Evolutionary conservation across 2,329 filamentous ascomycete species (phyloP), one percentile per base, ranked within the genome.

Genomic region (Fusarium nodosum): DNA sequence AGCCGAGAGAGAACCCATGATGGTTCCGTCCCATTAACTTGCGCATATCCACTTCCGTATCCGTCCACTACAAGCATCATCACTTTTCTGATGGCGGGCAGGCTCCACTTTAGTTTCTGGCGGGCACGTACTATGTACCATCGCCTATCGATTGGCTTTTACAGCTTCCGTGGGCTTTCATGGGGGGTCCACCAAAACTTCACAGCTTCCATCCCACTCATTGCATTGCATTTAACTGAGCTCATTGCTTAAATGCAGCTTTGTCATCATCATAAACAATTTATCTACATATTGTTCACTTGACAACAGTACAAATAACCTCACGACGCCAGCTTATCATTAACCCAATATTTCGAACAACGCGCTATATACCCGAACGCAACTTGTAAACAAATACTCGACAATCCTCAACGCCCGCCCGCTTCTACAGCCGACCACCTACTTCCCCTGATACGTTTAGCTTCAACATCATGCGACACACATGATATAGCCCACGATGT

Each of bases 401-500:
- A 51, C 18, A 34, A 18, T 20, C 11, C 48, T 46, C 46, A 50
- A 53, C 50, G 22, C 46, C 42, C 50, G 22, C 46, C 42, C 53
- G 36, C 56, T 42, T 48, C 38, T 18, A 28, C 44, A 16, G 53
- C 54, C 42, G 18, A 20, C 26, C 47, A 45, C 38, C 42, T 28
- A 39, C 47, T 56, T 41, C 56, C 46, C 56, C 51, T 60, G 56
- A 68, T 54, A 52, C 62, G 28, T 42, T 30, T 46, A 59, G 39
- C 56, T 65, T 63, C 52, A 71, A 33, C 75, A 79, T 68, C 70
- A 80, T 81, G 78, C 72, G 73, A 56, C 71, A 74, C 65, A 75
- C 62, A 62, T 69, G 63, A 69, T 78, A 71, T 78, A 77, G 71
- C 47, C 62, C 59, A 68, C 64, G 73, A 86, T 86, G 84, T 84